Conservation (phyloP, 2,329 filamentous ascomycete genomes). For the Triangularia setosa region DNA sequence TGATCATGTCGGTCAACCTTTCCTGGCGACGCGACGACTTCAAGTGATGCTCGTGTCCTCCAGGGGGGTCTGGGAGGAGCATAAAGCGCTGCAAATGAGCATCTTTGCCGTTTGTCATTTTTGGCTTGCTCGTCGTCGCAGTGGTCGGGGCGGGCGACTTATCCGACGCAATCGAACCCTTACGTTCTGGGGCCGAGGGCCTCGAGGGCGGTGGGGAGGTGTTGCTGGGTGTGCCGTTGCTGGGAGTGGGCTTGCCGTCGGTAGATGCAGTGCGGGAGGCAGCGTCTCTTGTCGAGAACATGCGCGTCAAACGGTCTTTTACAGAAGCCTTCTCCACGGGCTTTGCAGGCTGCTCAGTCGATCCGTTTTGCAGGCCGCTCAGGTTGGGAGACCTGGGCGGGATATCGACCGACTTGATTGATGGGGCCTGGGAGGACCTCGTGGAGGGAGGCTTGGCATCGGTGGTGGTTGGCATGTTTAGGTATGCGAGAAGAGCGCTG, state of each 20-base stretch:
- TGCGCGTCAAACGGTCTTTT: conserved; percentile 61
- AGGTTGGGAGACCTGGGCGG: conserved; percentile 38
- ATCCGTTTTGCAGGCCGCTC: conserved; percentile 36
- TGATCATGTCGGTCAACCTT: conserved; percentile 89
- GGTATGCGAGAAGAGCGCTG: conserved; percentile 3
- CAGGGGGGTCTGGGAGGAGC: conserved; percentile 49
- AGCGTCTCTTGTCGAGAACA: conserved; percentile 59
- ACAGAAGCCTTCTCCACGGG: conserved; percentile 55
- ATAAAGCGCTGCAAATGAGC: conserved; percentile 46
- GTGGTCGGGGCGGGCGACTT: conserved; percentile 33
- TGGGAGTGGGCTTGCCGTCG: conserved; percentile 26
- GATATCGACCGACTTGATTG: conserved; percentile 45
- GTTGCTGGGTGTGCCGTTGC: conserved; percentile 10
- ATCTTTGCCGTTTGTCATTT: conserved; percentile 33
- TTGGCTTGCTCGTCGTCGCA: conserved; percentile 31
- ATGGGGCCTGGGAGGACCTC: conserved; percentile 47
- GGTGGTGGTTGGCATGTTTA: conserved; percentile 31
- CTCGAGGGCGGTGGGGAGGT: conserved; percentile 29
- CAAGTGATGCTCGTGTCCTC: conserved; percentile 81
- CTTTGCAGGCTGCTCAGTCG: conserved; percentile 34
- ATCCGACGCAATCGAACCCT: conserved; percentile 40
- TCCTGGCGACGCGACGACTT: conserved; percentile 90
- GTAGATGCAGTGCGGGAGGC: conserved; percentile 35
- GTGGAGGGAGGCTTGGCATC: conserved; percentile 38
- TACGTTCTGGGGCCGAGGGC: conserved; percentile 38